These are phyloP conservation scores for Colletotrichum tabaci DNA, from an alignment of 2,329 filamentous ascomycete species.

Conservation along the genomic window DNA sequence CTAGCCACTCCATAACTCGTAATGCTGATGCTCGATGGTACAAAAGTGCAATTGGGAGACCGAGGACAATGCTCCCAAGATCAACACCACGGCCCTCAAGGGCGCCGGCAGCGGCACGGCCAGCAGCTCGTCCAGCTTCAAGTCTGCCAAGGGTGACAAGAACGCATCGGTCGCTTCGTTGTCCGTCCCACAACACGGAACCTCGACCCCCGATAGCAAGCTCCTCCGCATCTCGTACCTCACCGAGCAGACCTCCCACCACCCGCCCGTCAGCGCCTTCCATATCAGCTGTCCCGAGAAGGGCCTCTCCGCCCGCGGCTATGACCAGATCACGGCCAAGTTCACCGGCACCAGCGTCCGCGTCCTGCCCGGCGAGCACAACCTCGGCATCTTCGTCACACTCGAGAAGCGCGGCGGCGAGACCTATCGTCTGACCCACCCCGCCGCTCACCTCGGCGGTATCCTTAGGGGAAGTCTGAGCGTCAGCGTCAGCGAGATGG, in stretches of 20 bases:
- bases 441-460: conserved; percentile 91
- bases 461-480: conserved; percentile 89
- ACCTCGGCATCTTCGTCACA: conserved; percentile 95
- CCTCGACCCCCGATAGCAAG: conserved; percentile 61
- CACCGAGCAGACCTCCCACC: conserved; percentile 97
- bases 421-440: conserved; percentile 95
- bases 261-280: conserved; percentile 97
- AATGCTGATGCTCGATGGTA: conserved; percentile 39
- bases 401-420: conserved; percentile 86
- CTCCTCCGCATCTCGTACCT: conserved; percentile 90
- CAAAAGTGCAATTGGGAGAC: conserved; percentile 94
- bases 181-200: conserved; percentile 65
- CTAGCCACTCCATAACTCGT: conserved; percentile 1
- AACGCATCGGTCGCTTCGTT: conserved; percentile 65
- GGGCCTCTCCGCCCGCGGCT: conserved; percentile 88
- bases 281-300: conserved; percentile 93
- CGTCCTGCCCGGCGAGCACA: conserved; percentile 92
- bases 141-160: conserved; percentile 59
- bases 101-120: conserved; percentile 52
- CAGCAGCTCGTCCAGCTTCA: conserved; percentile 65
- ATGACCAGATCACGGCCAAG: conserved; percentile 96
- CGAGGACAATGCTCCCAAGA: conserved; percentile 80
- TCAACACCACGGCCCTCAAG: conserved; percentile 65
- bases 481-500: conserved; percentile 90
- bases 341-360: conserved; percentile 97